Base-by-base conservation (phyloP, 2,329 filamentous ascomycete species). In the Claviceps quebecensis region DNA sequence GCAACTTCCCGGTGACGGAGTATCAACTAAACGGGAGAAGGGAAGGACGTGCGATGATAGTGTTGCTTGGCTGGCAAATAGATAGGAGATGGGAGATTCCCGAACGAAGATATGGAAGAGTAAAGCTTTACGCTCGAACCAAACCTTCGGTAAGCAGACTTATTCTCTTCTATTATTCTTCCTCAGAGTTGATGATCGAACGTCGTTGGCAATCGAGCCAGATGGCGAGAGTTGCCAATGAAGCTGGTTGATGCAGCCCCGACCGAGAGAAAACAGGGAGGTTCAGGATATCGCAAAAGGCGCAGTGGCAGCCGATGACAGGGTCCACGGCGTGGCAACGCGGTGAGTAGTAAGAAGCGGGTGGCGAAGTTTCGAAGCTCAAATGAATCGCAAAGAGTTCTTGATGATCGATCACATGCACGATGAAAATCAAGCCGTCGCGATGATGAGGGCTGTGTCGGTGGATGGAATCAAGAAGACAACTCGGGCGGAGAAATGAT, bases 51-150 rank as follows among this genome's bases (percentile, higher is more conserved):
- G 59, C 61, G 63, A 63, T 62, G 63, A 63, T 64, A 60, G 60
- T 60, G 61, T 56, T 63, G 59, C 56, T 55, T 61, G 55, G 56
- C 52, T 61, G 56, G 56, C 59, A 61, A 34, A 36, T 38, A 57
- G 53, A 55, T 53, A 61, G 60, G 55, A 63, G 59, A 62, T 67
- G 65, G 58, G 57, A 44, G 23, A 36, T 51, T 66, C 61, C 64
- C 60, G 60, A 63, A 63, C 61, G 62, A 67, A 61, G 63, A 59
- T 29, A 65, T 63, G 61, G 60, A 63, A 65, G 63, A 67, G 62
- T 60, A 64, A 63, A 61, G 63, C 66, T 59, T 61, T 62, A 60
- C 63, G 62, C 63, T 67, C 63, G 63, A 68, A 68, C 65, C 67
- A 57, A 57, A 56, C 56, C 56, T 57, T 56, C 44, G 48, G 39